phyloP scores from a whole-genome alignment of 768 basidiomycete genomes.

The Mycena kentingensis region DNA sequence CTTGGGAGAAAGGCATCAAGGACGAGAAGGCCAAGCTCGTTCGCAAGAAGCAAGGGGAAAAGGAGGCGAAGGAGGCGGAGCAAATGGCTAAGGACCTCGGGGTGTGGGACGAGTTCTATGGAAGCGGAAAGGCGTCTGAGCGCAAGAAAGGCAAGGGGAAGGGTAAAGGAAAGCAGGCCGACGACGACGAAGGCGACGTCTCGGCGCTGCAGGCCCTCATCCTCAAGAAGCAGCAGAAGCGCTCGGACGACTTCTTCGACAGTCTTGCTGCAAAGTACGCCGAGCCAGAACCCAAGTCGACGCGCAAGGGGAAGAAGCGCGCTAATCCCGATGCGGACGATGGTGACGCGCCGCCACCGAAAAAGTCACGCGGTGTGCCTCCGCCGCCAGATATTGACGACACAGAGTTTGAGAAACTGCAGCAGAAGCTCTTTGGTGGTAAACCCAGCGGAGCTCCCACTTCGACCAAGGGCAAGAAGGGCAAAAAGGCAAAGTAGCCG shows the following conservation, averaged over 20 bases:
- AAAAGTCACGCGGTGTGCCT: conserved; percentile 45
- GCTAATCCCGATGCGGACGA: conserved; percentile 45
- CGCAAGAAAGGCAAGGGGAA: conserved; percentile 58
- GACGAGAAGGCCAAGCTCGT: conserved; percentile 80
- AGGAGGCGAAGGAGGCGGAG: conserved; percentile 86
- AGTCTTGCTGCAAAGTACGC: conserved; percentile 73
- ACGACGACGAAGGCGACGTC: conserved; percentile 49
- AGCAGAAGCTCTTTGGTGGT: conserved; percentile 55
- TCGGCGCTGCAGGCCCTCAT: conserved; percentile 82
- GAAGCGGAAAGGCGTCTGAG: conserved; percentile 66
- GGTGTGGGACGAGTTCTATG: conserved; percentile 94
- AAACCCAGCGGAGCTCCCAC: conserved; percentile 39
- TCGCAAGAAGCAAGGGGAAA: conserved; percentile 70
- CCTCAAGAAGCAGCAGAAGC: conserved; percentile 65
- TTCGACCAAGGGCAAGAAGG: conserved; percentile 34
- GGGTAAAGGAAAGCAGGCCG: conserved; percentile 43
- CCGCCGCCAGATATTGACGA: conserved; percentile 64
- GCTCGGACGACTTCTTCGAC: conserved; percentile 75
- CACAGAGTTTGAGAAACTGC: conserved; percentile 62
- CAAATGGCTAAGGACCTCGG: conserved; percentile 82
- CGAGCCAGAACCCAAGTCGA: conserved; percentile 47
- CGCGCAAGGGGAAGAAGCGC: conserved; percentile 58
- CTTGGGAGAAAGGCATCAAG: conserved; percentile 72
- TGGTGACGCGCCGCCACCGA: conserved; percentile 47
- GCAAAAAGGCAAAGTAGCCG: conserved; percentile 39